A percentile compares a stretch with the other conserved stretches of the same genome.
Evolutionary conservation across 257 asterid species (phyloP).

Genomic region (Petunia axillaris): DNA sequence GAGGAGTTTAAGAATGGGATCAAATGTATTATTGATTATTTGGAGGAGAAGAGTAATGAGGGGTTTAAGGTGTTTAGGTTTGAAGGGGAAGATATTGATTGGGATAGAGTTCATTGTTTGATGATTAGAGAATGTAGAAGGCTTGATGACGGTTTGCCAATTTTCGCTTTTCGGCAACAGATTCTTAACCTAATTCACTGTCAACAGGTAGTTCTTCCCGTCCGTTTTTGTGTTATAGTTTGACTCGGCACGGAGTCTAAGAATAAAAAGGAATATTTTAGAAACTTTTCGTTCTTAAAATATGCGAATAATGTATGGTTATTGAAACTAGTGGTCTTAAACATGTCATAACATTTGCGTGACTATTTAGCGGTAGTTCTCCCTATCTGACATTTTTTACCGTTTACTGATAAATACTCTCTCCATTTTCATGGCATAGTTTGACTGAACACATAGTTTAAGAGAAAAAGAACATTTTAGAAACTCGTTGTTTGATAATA

Average conservation of each 20-base stretch:
- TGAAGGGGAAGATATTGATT: conserved; percentile 44
- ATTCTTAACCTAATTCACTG: conserved; percentile 54
- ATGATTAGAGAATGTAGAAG: conserved; percentile 81
- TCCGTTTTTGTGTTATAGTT: background rate
- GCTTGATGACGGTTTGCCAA: conserved; percentile 85
- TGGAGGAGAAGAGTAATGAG: conserved; percentile 43
- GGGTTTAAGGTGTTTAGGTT: conserved; percentile 41
- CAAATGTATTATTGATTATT: conserved; percentile 45
- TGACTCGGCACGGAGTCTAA: background rate
- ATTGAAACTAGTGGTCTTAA: background rate
- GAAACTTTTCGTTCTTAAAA: too few relatives aligned
- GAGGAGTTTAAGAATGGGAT: conserved; percentile 65
- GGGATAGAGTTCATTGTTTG: conserved; percentile 62
- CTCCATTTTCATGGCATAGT: too few relatives aligned
- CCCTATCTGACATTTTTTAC: too few relatives aligned
- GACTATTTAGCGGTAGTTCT: background rate
- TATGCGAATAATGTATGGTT: background rate
- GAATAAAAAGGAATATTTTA: background rate
- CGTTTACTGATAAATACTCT: too few relatives aligned
- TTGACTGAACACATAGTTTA: too few relatives aligned
- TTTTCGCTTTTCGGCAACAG: conserved; percentile 56
- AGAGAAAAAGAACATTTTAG: too few relatives aligned
- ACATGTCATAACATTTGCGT: background rate
- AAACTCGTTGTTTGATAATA: too few relatives aligned
- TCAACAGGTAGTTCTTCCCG: conserved; percentile 60